Base-by-base conservation (phyloP, 148 eudicot genomes). In the Silene uniflora region DNA sequence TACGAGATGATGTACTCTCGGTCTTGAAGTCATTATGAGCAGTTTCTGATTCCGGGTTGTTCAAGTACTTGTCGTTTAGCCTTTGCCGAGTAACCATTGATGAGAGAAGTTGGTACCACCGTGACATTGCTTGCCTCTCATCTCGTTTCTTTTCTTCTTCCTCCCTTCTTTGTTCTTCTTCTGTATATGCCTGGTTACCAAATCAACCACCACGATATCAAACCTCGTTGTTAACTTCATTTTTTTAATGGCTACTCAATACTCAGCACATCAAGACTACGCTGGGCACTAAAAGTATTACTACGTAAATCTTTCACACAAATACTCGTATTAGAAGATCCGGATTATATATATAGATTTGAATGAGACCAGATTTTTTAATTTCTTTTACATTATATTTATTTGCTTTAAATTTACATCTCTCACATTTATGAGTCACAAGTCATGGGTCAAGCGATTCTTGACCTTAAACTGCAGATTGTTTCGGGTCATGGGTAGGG, bases 61-160 rank as follows among this genome's bases (percentile, higher is more conserved):
- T 76, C 61, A 86, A 85, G 62, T 96, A 96, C 75, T 84, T 54
- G 13, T 87, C 83, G 22, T 88, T 85, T 84, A 96, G 81, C 76
- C 93, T 88, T 82, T 88, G 93, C 11, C 99, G 86, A 9, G 89
- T 87, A 62, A 87, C 79, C 69, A 96, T 88, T 56, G 99, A 96
- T 7, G 91, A 88, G 29, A 96, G 93, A 82, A 96, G 97, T 82
- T 92, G 99, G 87, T 91, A 92, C 99, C 99, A 96, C 80, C 93
- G 90, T 2, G 89, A 83, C 22, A 91, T 68, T 66, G 99, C 98
- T 80, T 80, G 88, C 7, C 89, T 83, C 78, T 92, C 95, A 10
- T 74, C 86, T 71, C 77, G 88, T 65, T 74, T 88, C 78, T 80
- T 91, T 80, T 92, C 98, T 80, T 86, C 91, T 39, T 90, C 89